These are phyloP conservation scores for Seiridium cupressi DNA, from an alignment of 2,329 filamentous ascomycete species.

Conservation along the genomic window DNA sequence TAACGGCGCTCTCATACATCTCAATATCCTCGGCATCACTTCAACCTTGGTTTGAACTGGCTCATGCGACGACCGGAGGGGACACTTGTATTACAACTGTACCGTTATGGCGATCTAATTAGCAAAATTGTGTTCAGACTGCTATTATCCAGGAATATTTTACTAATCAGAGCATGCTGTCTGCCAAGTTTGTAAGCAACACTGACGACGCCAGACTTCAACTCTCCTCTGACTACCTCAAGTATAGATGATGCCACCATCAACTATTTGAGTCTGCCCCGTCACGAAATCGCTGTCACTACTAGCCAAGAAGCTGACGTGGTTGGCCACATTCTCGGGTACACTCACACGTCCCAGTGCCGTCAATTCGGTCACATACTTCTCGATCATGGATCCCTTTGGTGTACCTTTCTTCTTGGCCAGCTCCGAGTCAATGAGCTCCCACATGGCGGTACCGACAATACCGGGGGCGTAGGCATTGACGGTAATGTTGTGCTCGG, in stretches of 20 bases:
- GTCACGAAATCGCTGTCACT: slow-evolving; percentile 63
- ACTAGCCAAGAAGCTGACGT: slow-evolving; percentile 61
- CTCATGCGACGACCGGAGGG: too few species aligned
- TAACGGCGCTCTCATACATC: not conserved
- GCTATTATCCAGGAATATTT: too few species aligned
- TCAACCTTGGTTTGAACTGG: too few species aligned
- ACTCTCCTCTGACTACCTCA: not conserved
- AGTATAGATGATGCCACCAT: slow-evolving; percentile 57
- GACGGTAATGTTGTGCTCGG: slow-evolving; percentile 61
- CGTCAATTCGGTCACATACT: slow-evolving; percentile 52
- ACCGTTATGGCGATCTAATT: too few species aligned
- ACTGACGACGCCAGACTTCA: not conserved
- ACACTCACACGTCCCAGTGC: slow-evolving; percentile 56
- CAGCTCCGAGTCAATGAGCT: slow-evolving; percentile 61
- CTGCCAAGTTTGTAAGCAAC: too few species aligned
- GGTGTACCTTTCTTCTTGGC: slow-evolving; percentile 47
- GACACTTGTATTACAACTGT: too few species aligned
- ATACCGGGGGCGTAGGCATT: slow-evolving; percentile 69
- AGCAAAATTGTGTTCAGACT: too few species aligned
- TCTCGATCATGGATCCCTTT: slow-evolving; percentile 54
- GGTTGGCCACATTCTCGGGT: slow-evolving; percentile 61
- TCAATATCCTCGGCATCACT: too few species aligned
- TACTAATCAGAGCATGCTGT: too few species aligned
- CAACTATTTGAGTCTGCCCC: slow-evolving; percentile 63
- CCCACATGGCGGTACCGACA: slow-evolving; percentile 68